phyloP scores from a whole-genome alignment of 208 protist genomes.

The Borovskyia barvae region DNA sequence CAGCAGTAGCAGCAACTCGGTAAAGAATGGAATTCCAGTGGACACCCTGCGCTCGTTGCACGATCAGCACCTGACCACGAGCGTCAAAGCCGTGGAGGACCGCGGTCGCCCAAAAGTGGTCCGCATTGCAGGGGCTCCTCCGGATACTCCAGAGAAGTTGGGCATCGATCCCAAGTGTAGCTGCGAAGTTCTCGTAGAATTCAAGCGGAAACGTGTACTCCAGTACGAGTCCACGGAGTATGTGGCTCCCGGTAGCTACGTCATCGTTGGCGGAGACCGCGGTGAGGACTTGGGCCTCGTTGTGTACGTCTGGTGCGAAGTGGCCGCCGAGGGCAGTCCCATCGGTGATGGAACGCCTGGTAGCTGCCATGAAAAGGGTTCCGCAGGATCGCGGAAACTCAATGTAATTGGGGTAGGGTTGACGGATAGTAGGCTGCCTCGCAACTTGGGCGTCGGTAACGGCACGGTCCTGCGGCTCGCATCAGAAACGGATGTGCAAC shows the following conservation, averaged over 20 bases:
- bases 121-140: conserved; percentile 28
- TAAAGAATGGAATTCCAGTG: conserved; percentile 89
- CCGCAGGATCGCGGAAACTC: background rate
- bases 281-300: conserved; percentile 88
- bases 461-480: conserved; percentile 77
- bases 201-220: conserved; percentile 84
- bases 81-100: conserved; percentile 45
- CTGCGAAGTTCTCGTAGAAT: conserved; percentile 90
- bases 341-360: no score
- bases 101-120: conserved; percentile 60
- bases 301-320: conserved; percentile 79
- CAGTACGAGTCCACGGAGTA: conserved; percentile 80
- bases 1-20: conserved; percentile 6
- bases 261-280: conserved; percentile 85
- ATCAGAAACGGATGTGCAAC: conserved; percentile 51
- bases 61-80: conserved; percentile 82
- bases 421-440: conserved; percentile 51
- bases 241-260: conserved; percentile 78
- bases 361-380: background rate
- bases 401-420: conserved; percentile 57
- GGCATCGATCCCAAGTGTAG: conserved; percentile 48
- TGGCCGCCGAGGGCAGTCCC: conserved; percentile 6
- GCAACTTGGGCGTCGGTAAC: conserved; percentile 70
- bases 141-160: conserved; percentile 44
- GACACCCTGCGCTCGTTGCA: conserved; percentile 93